Percentiles rank a stretch among this genome's conserved stretches.
phyloP scores from a whole-genome alignment of 2,329 filamentous ascomycete species.

The Zelopaecilomyces penicillatus region DNA sequence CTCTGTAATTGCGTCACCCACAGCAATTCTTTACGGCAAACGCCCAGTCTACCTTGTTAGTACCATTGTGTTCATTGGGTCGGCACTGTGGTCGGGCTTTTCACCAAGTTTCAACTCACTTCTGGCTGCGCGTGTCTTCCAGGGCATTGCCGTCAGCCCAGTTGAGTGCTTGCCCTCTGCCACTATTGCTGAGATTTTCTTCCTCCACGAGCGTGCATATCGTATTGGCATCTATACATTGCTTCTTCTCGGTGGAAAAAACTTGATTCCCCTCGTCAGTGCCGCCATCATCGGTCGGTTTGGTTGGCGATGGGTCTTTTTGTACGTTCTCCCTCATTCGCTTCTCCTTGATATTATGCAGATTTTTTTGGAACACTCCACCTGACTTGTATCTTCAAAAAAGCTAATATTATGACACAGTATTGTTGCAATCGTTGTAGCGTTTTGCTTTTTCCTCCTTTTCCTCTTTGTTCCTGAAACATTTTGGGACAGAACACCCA shows the following conservation, averaged over 20 bases:
- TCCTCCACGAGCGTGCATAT: conserved; percentile 87
- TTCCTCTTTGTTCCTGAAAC: conserved; percentile 93
- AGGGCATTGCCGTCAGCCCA: conserved; percentile 79
- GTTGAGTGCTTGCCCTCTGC: conserved; percentile 90
- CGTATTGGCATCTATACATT: conserved; percentile 90
- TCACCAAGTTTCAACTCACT: conserved; percentile 75
- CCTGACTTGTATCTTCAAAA: not conserved
- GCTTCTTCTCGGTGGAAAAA: conserved; percentile 82
- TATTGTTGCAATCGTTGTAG: conserved; percentile 76
- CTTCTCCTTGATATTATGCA: not conserved
- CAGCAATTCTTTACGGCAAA: conserved; percentile 85
- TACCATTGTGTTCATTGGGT: conserved; percentile 66
- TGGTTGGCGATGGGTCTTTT: conserved; percentile 88
- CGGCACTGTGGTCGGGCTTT: conserved; percentile 76
- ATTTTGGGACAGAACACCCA: conserved; percentile 83
- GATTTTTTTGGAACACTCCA: not conserved
- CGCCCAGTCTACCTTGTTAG: conserved; percentile 79
- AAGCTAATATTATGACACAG: conserved; percentile 30
- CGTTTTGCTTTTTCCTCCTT: conserved; percentile 58
- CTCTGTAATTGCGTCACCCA: conserved; percentile 76
- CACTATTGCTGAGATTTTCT: conserved; percentile 94
- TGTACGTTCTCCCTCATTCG: conserved; percentile 38
- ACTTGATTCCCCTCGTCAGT: conserved; percentile 77
- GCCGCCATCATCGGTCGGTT: conserved; percentile 71
- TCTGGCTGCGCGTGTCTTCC: conserved; percentile 73